Evolutionary conservation across 129 eudicot genomes (phyloP), one percentile per base, ranked within the genome.

Genomic region (Tagetes erecta): DNA sequence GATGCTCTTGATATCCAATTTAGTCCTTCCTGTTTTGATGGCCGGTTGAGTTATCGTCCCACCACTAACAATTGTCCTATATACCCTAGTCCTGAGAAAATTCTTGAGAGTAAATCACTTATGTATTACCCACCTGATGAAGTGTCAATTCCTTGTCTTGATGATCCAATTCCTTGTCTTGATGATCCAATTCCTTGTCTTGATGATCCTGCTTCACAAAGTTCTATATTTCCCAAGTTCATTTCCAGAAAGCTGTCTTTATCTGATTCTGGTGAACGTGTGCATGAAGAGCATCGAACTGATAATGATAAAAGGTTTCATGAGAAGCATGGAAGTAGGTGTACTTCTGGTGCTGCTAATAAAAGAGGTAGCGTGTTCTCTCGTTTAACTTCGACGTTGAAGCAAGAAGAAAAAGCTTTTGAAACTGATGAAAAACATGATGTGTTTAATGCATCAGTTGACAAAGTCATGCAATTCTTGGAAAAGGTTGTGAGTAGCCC

Each of bases 301-400:
- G 40, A 50, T 66, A 40, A 27, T 30, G 70, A 57, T 12, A 62
- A 41, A 36, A 11, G 57, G n/a, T 44, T 13, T 30, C 30, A 7
- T 40, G 34, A 11, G 52, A 41, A 53, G 53, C 45, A 39, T 76
- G 75, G 66, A 65, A 67, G 60, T 58, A 75, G 42, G 65, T 49
- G 5, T 35, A 27, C 31, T 14, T 62, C 72, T 59, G 70, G 72
- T 66, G 34, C 35, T 69, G 34, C 46, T 35, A 59, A 44, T 51
- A 73, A 64, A 50, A 86, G 89, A 77, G 64, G 58, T 42, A 85
- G 92, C 34, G 96, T 90, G 53, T 90, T 90, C 82, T 5, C 80
- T 64, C 90, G 88, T 47, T 77, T 90, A 71, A 60, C 75, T 59
- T 75, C 65, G 33, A 74, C 78, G 44, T 60, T 9, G n/a, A 41